Percentiles rank a stretch among this genome's conserved stretches.
These are phyloP conservation scores for Trichoderma simmonsii DNA, from an alignment of 2,329 filamentous ascomycete genomes.

Conservation along the genomic window DNA sequence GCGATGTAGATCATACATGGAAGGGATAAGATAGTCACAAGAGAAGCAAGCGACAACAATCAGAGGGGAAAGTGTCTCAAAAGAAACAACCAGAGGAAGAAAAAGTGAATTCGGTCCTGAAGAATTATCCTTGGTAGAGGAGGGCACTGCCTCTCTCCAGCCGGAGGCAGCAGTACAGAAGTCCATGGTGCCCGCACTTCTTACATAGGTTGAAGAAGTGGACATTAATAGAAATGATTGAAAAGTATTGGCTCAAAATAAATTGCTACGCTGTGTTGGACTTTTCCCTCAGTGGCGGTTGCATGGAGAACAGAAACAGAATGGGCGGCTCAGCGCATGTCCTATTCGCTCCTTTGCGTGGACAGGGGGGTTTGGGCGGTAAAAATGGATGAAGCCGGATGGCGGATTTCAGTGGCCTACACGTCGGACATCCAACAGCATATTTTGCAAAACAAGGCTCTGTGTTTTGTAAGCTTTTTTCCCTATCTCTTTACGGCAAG, in stretches of 20 bases:
- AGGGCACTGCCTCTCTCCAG: slow-evolving; percentile 3
- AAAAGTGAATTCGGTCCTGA: neutral
- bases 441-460: neutral
- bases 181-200: neutral
- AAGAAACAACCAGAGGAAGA: neutral
- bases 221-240: neutral
- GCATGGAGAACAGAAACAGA: neutral
- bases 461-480: neutral
- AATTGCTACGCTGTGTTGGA: slow-evolving; percentile 1
- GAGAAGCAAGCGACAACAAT: neutral
- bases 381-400: neutral
- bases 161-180: neutral
- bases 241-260: neutral
- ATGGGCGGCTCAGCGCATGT: slow-evolving; percentile 11
- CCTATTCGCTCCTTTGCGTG: slow-evolving; percentile 3
- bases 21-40: neutral
- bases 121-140: neutral
- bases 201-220: slow-evolving; percentile 1
- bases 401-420: neutral
- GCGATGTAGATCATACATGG: neutral
- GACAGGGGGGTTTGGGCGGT: slow-evolving; percentile 9
- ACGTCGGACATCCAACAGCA: neutral
- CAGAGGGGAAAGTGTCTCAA: neutral
- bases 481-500: neutral
- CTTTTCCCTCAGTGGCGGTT: neutral